These are phyloP conservation scores for Amanita rimosa DNA, from an alignment of 768 basidiomycete species.

Conservation along the genomic window DNA sequence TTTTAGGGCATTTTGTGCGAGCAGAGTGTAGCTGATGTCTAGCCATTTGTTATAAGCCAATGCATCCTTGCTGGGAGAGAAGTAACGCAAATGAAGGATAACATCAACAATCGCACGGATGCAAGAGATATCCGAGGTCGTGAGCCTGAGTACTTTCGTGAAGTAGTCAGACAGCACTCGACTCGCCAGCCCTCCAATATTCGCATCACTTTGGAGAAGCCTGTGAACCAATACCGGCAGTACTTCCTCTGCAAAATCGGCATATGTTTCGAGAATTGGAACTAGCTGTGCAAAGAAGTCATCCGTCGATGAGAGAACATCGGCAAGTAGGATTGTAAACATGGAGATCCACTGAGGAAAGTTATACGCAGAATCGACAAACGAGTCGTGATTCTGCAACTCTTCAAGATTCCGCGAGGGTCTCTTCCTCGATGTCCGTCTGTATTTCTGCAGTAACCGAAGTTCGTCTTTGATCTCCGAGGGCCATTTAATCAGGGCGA, in stretches of 20 bases:
- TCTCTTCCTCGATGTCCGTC: slow-evolving; percentile 20
- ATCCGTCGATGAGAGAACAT: slow-evolving; percentile 41
- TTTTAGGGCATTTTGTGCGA: slow-evolving; percentile 61
- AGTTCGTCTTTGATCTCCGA: slow-evolving; percentile 33
- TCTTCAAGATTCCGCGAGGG: slow-evolving; percentile 25
- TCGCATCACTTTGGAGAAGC: slow-evolving; percentile 31
- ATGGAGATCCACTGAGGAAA: slow-evolving; percentile 55
- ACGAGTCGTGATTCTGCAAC: slow-evolving; percentile 20
- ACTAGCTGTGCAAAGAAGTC: slow-evolving; percentile 61
- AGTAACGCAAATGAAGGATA: slow-evolving; percentile 72
- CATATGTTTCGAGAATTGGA: slow-evolving; percentile 42
- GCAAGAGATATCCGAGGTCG: slow-evolving; percentile 26
- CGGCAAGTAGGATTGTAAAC: slow-evolving; percentile 45
- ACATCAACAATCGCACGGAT: slow-evolving; percentile 59
- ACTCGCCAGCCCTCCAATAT: slow-evolving; percentile 11
- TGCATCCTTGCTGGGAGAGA: slow-evolving; percentile 29
- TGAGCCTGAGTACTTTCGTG: slow-evolving; percentile 33
- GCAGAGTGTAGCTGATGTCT: slow-evolving; percentile 55
- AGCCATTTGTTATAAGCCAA: slow-evolving; percentile 74
- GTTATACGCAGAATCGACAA: slow-evolving; percentile 29
- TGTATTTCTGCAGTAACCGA: slow-evolving; percentile 36
- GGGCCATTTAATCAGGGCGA: slow-evolving; percentile 20
- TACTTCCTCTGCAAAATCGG: slow-evolving; percentile 49
- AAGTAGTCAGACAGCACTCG: slow-evolving; percentile 45
- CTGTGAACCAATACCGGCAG: slow-evolving; percentile 72